Conservation (phyloP, 352 stramenopile species). For the Globisporangium heterothallicum region DNA sequence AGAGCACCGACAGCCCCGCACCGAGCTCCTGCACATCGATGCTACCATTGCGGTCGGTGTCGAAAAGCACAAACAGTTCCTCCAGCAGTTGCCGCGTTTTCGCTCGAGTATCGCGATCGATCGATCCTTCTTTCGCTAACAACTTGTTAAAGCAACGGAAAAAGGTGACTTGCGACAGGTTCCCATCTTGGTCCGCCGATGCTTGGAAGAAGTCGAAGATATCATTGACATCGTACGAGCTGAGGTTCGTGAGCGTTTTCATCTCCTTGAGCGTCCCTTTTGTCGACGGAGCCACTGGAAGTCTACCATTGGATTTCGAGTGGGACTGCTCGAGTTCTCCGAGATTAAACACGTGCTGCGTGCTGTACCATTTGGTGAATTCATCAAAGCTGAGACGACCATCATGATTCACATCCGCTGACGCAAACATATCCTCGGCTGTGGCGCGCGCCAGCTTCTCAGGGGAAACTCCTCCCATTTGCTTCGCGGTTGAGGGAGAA, state of each 20-base stretch:
- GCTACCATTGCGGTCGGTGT: constrained; percentile 66
- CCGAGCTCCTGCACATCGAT: constrained; percentile 86
- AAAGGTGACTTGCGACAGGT: constrained; percentile 60
- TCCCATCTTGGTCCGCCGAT: constrained; percentile 54
- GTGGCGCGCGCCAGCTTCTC: constrained; percentile 73
- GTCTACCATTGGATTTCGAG: constrained; percentile 3
- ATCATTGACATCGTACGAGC: constrained; percentile 79
- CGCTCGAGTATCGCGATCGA: constrained; percentile 28
- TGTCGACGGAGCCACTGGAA: background rate
- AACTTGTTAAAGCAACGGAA: constrained; percentile 85
- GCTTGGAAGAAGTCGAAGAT: constrained; percentile 85
- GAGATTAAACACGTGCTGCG: constrained; percentile 21
- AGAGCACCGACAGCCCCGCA: constrained; percentile 84
- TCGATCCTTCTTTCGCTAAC: constrained; percentile 36
- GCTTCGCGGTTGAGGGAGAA: constrained; percentile 34
- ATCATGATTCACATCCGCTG: constrained; percentile 59
- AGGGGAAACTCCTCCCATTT: constrained; percentile 46
- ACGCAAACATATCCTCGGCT: constrained; percentile 55
- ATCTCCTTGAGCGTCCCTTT: constrained; percentile 61
- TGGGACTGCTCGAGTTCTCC: constrained; percentile 15
- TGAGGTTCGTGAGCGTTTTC: constrained; percentile 75
- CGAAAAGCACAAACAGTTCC: constrained; percentile 80
- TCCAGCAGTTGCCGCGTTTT: constrained; percentile 50
- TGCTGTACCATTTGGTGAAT: constrained; percentile 82
- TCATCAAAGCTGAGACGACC: constrained; percentile 70